These are phyloP conservation scores for Porogramme epimiltina DNA, from an alignment of 1,284 basidiomycete genomes.

Conservation along the genomic window DNA sequence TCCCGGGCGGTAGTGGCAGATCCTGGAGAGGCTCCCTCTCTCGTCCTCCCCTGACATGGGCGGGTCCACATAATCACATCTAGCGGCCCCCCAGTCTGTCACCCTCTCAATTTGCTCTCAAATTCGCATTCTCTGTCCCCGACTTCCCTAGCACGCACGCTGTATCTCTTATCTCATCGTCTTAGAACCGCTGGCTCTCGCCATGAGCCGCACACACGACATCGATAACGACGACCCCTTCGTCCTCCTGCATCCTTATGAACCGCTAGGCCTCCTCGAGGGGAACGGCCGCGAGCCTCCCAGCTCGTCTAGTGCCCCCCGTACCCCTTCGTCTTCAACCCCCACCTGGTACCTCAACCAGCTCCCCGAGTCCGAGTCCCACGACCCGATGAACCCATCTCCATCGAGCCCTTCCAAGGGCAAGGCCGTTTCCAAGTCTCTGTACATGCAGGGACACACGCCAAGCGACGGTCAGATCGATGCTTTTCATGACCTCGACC, in stretches of 20 bases:
- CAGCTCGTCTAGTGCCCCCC: slow-evolving; percentile 8
- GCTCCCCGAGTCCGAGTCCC: slow-evolving; percentile 9
- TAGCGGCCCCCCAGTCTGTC: slow-evolving; percentile 5
- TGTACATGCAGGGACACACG: slow-evolving; percentile 43
- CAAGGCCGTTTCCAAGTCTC: slow-evolving; percentile 48
- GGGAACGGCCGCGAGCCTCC: slow-evolving; percentile 25
- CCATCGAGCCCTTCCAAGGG: slow-evolving; percentile 41
- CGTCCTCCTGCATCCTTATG: slow-evolving; percentile 54
- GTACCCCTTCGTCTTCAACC: slow-evolving; percentile 8
- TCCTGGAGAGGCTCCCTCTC: slow-evolving; percentile 8
- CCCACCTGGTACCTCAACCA: slow-evolving; percentile 6
- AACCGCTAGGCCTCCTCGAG: slow-evolving; percentile 33
- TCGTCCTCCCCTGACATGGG: slow-evolving; percentile 10
- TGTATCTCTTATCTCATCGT: slow-evolving; percentile 27
- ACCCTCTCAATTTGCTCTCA: background rate
- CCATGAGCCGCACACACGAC: slow-evolving; percentile 46
- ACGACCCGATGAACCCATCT: slow-evolving; percentile 15
- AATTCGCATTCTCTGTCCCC: background rate
- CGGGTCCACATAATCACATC: background rate
- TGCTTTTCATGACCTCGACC: slow-evolving; percentile 29
- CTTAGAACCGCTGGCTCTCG: slow-evolving; percentile 31
- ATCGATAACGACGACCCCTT: slow-evolving; percentile 59
- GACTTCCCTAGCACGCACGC: slow-evolving; percentile 10
- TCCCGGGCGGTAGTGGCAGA: background rate
- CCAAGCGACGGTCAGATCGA: slow-evolving; percentile 34